Evolutionary conservation across 345 rosid genomes (phyloP).

Genomic region (Pugionium dolabratum): DNA sequence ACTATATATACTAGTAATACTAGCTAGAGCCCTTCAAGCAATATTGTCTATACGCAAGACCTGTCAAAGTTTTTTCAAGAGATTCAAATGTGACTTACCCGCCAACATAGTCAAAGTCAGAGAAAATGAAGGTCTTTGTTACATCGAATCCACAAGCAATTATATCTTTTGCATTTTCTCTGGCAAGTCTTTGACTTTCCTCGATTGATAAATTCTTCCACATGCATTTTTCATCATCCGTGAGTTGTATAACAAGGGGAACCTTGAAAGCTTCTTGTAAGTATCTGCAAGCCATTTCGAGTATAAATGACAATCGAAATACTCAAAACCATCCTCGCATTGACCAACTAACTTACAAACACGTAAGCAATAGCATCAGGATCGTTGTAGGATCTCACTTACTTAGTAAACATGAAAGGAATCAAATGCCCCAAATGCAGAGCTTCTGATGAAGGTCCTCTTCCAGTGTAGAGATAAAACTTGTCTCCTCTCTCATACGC

Average conservation of each 20-base stretch:
- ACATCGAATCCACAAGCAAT: constrained; percentile 96
- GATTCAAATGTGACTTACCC: constrained; percentile 55
- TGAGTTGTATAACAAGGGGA: constrained; percentile 90
- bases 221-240: constrained; percentile 91
- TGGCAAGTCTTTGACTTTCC: constrained; percentile 86
- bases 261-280: constrained; percentile 90
- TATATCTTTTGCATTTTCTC: constrained; percentile 93
- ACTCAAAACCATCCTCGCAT: neutral
- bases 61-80: too few relatives aligned
- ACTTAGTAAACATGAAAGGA: constrained; percentile 98
- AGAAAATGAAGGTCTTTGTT: constrained; percentile 82
- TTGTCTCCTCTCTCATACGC: constrained; percentile 80
- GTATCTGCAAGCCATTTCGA: constrained; percentile 46
- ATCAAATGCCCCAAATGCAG: constrained; percentile 87
- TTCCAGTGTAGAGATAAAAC: constrained; percentile 86
- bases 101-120: constrained; percentile 86
- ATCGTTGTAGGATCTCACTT: constrained; percentile 12
- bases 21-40: too few relatives aligned
- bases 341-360: neutral
- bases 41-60: too few relatives aligned
- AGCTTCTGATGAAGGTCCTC: constrained; percentile 97
- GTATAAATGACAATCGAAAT: neutral
- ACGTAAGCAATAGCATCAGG: neutral
- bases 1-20: too few relatives aligned
- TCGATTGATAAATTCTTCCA: constrained; percentile 85